Base-by-base conservation (phyloP, 2,329 filamentous ascomycete species). In the Lecanicillium sp. region DNA sequence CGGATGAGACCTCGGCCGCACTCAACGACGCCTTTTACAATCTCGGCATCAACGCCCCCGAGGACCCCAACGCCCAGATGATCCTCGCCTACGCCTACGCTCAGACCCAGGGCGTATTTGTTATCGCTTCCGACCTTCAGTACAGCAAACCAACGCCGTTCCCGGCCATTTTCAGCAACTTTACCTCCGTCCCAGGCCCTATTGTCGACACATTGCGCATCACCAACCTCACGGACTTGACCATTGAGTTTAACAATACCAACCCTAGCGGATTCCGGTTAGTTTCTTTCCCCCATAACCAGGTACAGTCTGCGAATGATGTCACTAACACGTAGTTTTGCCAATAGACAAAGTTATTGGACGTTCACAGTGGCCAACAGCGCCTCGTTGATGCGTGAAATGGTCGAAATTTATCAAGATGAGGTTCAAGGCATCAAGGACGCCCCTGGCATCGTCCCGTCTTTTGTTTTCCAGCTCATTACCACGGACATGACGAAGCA, bases 391-490 rank as follows among this genome's bases (percentile, higher is more conserved):
- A 51, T 52, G 49, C n/a, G 40, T 11, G 46, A 51, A 9, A 44
- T 52, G 14, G 45, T 50, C 5, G 33, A 41, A 13, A 49, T 51
- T 33, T 47, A 48, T 33, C 45, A 46, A 29, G 44, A 49, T 15
- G 50, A 51, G 12, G 43, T 58, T 10, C 40, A 45, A 3, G 28
- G 42, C 0, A 43, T 54, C 6, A 43, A 45, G 4, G 42, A 49
- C 12, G 39, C 53, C 9, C 31, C 47, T 2, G 55, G 50, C 3
- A 45, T 53, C 0, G 22, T 52, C 3, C 58, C 61, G 3, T 48
- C 43, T 38, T 54, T 49, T 30, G 49, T 50, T 36, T 52, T 63
- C 34, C 66, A 73, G 43, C 64, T 61, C 11, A 59, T 71, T 35
- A 62, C 65, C 0, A 54, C 54, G 6, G 54, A 56, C 28, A 50